Base-by-base conservation (phyloP, 2,329 filamentous ascomycete genomes). In the Sarocladium strictum region DNA sequence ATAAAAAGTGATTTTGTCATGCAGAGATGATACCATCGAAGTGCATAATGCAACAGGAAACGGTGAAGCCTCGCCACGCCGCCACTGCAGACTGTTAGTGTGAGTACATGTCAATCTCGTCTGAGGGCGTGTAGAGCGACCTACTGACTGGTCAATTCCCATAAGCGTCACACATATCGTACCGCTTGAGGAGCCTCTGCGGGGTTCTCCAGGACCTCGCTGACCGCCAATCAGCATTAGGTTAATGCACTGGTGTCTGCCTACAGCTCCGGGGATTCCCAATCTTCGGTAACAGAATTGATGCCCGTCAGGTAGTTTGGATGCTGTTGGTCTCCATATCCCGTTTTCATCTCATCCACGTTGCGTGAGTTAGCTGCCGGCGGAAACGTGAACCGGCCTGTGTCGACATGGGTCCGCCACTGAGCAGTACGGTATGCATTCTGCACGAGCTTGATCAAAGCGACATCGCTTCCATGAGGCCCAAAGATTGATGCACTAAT, bases 401-500 rank as follows among this genome's bases (percentile, higher is more conserved):
- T 57, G 6, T 63, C 59, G 1, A 71, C 65, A 23, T 54, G 57
- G 1, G 64, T 63, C 17, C 60, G 61, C 62, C 67, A 65, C 43
- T 32, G 43, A 4, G 43, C 43, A n/a, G 32, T 11, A 17, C 63
- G 59, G 9, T 71, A 58, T 1, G 65, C 62, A 29, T 63, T 58
- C 49, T 67, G 58, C 23, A 69, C 60, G 6, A 67, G 54, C 37
- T 64, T 58, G 23, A 70, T 54, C 17, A 66, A 54, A 29, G 56
- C 58, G 2, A 61, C 17, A 15, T 67, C 67, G 38, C 64, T 61
- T 3, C 64, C 64, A 6, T 49, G 56, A 3, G 62, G 40, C 1
- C 67, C 65, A 19, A 70, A 55, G 9, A 71, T 27, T 23, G 67
- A 66, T 27, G 62, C 61, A 15, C 63, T 68, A 3, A 72, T 55